Evolutionary conservation across 768 basidiomycete genomes (phyloP).

Genomic region (Coprinellus aureogranulatus): DNA sequence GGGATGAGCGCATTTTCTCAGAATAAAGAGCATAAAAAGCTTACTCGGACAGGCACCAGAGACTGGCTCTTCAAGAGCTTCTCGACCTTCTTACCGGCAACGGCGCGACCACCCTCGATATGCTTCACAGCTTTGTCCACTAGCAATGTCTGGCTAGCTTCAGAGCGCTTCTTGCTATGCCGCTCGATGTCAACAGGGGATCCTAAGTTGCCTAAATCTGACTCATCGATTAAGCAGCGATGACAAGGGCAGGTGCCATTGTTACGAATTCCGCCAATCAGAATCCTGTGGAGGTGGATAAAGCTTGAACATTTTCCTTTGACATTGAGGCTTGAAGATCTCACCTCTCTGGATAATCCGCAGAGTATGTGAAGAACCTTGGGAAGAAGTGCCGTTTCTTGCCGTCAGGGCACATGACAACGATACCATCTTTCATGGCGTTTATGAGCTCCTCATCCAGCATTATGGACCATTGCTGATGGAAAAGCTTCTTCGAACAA

Average conservation of each 20-base stretch:
- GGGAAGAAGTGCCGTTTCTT: constrained; percentile 1
- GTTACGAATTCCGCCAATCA: constrained; percentile 29
- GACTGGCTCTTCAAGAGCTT: background rate
- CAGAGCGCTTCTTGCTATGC: background rate
- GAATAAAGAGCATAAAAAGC: constrained; percentile 21
- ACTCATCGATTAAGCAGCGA: constrained; percentile 28
- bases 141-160: background rate
- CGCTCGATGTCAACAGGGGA: background rate
- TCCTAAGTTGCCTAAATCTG: constrained; percentile 27
- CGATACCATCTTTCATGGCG: background rate
- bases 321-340: no score
- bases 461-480: background rate
- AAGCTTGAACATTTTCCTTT: background rate
- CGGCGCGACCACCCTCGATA: background rate
- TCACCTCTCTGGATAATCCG: constrained; percentile 7
- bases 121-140: no score
- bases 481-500: background rate
- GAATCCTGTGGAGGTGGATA: constrained; percentile 12
- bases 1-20: constrained; percentile 34
- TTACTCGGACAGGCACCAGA: background rate
- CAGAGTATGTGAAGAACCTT: constrained; percentile 2
- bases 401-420: constrained; percentile 1
- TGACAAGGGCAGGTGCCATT: constrained; percentile 36
- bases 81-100: background rate
- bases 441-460: background rate